Conservation (phyloP, 495 filamentous ascomycete genomes). For the Amniculicola lignicola region DNA sequence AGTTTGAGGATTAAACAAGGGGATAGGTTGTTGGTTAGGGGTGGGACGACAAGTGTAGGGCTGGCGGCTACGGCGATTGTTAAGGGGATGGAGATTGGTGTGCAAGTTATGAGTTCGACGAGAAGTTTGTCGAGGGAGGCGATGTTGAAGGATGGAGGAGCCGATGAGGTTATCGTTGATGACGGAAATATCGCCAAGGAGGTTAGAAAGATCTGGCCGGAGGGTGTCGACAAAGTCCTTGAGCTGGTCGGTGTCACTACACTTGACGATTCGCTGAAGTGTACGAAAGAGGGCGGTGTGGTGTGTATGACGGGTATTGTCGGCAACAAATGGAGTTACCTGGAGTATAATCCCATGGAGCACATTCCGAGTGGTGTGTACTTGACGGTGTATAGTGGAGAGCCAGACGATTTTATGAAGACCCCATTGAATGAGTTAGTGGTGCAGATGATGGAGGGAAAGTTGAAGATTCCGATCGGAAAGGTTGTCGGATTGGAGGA, state of each 20-base stretch:
- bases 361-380: constrained; percentile 46
- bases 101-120: constrained; percentile 45
- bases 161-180: constrained; percentile 46
- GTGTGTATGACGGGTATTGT: constrained; percentile 54
- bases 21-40: constrained; percentile 50
- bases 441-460: constrained; percentile 41
- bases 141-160: constrained; percentile 44
- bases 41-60: constrained; percentile 51
- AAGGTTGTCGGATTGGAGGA: constrained; percentile 51
- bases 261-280: constrained; percentile 47
- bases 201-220: constrained; percentile 36
- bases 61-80: constrained; percentile 51
- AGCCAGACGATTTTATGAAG: constrained; percentile 46
- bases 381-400: constrained; percentile 48
- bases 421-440: constrained; percentile 50
- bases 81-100: constrained; percentile 40
- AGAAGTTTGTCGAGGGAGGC: constrained; percentile 40
- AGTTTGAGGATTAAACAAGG: constrained; percentile 43
- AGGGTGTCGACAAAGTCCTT: constrained; percentile 50
- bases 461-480: constrained; percentile 46
- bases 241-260: constrained; percentile 47
- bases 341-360: constrained; percentile 49
- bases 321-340: constrained; percentile 48
- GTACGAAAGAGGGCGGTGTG: constrained; percentile 43
- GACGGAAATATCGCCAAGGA: constrained; percentile 42